Base-by-base conservation (phyloP, 768 basidiomycete genomes). In the Guyanaporus albipodus region DNA sequence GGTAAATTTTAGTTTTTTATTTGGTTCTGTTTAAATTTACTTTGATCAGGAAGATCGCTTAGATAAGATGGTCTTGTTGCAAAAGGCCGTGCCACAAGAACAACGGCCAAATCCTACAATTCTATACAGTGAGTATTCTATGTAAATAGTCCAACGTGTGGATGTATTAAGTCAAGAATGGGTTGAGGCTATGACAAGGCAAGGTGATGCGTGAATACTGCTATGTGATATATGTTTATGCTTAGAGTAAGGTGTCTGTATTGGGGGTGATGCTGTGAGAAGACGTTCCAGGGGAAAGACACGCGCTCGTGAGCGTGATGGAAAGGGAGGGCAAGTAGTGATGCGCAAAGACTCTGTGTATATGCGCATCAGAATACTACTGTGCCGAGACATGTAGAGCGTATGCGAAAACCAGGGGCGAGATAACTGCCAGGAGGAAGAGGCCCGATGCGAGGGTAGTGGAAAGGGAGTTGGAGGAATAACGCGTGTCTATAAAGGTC, bases 191-290 rank as follows among this genome's bases (percentile, higher is more conserved):
- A 40, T 22, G 32, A 43, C 41, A 40, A 28, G 33, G 23, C 14
- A 36, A 26, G 21, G 19, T 32, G 24, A 43, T 37, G 28, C 41
- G 39, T 35, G 35, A 37, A 47, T 55, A 53, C 32, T 49, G 26
- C 8, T 49, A 51, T 56, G 49, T 31, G 45, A 51, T 49, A 40
- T 51, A 46, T 31, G 54, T 36, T 37, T 40, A 39, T 57, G 60
- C 49, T 41, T 53, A 26, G 45, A 38, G 12, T 21, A 40, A 43
- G 32, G 33, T 48, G 47, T 29, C 38, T 47, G 50, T 43, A 29
- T 40, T 47, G 28, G 44, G 29, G 48, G 36, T 19, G 17, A 45
- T 57, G 57, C 43, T 38, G 36, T 48, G 38, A 46, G 44, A 44
- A 22, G 34, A 26, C 39, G 44, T 26, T 21, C 37, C 45, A 31